Evolutionary conservation across 176 grass and related monocot genomes (phyloP).

Genomic region (Musa acuminata): DNA sequence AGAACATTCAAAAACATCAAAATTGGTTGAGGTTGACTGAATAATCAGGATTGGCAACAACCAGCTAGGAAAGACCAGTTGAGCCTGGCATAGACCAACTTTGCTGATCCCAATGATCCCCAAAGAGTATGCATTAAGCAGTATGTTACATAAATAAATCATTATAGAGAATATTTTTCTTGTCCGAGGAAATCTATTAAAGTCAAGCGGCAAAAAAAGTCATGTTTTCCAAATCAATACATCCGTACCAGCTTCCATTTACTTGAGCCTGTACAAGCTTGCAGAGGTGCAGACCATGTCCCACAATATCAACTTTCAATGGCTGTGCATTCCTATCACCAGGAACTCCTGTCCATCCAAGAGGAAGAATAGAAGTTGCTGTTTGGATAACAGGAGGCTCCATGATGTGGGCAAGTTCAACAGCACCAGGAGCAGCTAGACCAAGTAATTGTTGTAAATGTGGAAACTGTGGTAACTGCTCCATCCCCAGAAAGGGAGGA

Average conservation of each 20-base stretch:
- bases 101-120: too few species aligned
- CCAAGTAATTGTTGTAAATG: constrained; percentile 81
- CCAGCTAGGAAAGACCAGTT: too few species aligned
- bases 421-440: constrained; percentile 51
- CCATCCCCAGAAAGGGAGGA: constrained; percentile 54
- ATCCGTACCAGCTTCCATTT: constrained; percentile 84
- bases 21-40: too few species aligned
- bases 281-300: constrained; percentile 70
- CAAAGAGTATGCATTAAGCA: too few species aligned
- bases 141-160: too few species aligned
- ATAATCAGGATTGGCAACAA: too few species aligned
- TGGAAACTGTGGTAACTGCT: constrained; percentile 78
- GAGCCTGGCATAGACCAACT: too few species aligned
- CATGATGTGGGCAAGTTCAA: constrained; percentile 77
- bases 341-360: constrained; percentile 73
- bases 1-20: not conserved
- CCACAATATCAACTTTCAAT: constrained; percentile 89
- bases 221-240: not conserved
- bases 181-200: not conserved
- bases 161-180: too few species aligned
- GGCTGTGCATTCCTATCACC: constrained; percentile 57
- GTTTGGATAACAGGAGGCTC: constrained; percentile 74
- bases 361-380: constrained; percentile 74
- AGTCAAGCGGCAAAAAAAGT: not conserved
- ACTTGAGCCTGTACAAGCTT: constrained; percentile 81